Percentiles rank a stretch among this genome's conserved stretches.
phyloP scores from a whole-genome alignment of 352 stramenopile genomes.

The Globisporangium perplexum region DNA sequence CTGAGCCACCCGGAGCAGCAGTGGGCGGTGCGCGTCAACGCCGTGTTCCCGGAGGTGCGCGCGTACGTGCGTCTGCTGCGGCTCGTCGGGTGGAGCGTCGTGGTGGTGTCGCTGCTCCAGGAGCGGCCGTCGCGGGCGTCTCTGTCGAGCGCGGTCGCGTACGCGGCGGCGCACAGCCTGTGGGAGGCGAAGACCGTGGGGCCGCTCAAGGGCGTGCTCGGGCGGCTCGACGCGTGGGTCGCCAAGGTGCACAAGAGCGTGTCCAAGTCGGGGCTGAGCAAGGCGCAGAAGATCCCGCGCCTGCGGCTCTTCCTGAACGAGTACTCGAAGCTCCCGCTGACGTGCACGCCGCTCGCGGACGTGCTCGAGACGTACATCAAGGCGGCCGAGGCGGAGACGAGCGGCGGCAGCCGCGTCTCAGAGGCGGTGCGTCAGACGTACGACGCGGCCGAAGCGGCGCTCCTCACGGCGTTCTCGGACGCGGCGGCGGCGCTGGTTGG shows the following conservation, averaged over 20 bases:
- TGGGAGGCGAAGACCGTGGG: conserved; percentile 64
- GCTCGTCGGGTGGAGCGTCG: conserved; percentile 64
- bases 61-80: conserved; percentile 61
- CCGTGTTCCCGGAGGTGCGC: conserved; percentile 64
- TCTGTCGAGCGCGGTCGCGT: conserved; percentile 52
- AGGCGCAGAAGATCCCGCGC: conserved; percentile 48
- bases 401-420: background rate
- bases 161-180: conserved; percentile 51
- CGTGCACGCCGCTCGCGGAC: conserved; percentile 27
- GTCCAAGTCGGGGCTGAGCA: conserved; percentile 42
- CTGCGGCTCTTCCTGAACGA: conserved; percentile 81
- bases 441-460: conserved; percentile 20
- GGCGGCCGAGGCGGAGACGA: conserved; percentile 20
- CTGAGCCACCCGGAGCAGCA: conserved; percentile 10
- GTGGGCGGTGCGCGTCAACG: conserved; percentile 30
- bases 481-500: conserved; percentile 18
- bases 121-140: conserved; percentile 63
- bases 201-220: conserved; percentile 65
- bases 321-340: conserved; percentile 85
- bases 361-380: conserved; percentile 32
- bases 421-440: conserved; percentile 29
- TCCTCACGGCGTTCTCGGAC: conserved; percentile 24
- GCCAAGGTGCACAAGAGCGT: conserved; percentile 73
- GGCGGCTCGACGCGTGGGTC: conserved; percentile 77
- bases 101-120: conserved; percentile 69